Percentiles rank a stretch among this genome's conserved stretches.
Conservation (phyloP, 2,329 filamentous ascomycete species). For the Lanzia echinophila region DNA sequence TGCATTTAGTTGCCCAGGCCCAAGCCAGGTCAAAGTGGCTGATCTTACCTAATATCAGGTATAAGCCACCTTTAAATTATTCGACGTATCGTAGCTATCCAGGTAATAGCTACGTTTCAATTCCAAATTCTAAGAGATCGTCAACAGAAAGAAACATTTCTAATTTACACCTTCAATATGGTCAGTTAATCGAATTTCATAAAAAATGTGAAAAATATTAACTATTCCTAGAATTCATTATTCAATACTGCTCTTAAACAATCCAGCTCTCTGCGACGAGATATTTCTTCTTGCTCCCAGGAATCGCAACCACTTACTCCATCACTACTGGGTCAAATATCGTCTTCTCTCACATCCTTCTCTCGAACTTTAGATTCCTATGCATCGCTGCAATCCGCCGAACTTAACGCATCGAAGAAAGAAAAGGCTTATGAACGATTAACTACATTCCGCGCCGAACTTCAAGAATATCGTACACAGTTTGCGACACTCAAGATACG, state of each 20-base stretch:
- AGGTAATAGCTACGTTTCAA: too few relatives aligned
- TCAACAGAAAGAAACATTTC: too few relatives aligned
- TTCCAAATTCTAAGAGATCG: too few relatives aligned
- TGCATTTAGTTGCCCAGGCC: too few relatives aligned
- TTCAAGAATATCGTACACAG: conserved; percentile 70
- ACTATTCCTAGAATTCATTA: conserved; percentile 59
- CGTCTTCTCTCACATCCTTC: conserved; percentile 73
- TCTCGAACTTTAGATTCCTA: conserved; percentile 91
- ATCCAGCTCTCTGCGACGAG: conserved; percentile 69
- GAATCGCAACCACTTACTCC: conserved; percentile 44
- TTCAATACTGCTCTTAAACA: conserved; percentile 85
- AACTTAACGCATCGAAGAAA: conserved; percentile 85
- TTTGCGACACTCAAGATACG: conserved; percentile 72
- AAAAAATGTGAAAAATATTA: too few relatives aligned
- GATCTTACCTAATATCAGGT: too few relatives aligned
- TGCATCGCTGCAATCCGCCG: conserved; percentile 73
- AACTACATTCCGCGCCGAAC: conserved; percentile 76
- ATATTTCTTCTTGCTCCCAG: conserved; percentile 62
- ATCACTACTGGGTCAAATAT: conserved; percentile 65
- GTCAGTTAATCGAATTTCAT: too few relatives aligned
- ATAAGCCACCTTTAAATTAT: too few relatives aligned
- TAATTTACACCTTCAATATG: not conserved
- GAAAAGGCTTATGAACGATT: conserved; percentile 83
- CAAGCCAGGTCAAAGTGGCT: too few relatives aligned
- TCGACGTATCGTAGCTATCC: too few relatives aligned